These are phyloP conservation scores for Fomitopsis palustris DNA, from an alignment of 1,284 basidiomycete species.

Conservation along the genomic window DNA sequence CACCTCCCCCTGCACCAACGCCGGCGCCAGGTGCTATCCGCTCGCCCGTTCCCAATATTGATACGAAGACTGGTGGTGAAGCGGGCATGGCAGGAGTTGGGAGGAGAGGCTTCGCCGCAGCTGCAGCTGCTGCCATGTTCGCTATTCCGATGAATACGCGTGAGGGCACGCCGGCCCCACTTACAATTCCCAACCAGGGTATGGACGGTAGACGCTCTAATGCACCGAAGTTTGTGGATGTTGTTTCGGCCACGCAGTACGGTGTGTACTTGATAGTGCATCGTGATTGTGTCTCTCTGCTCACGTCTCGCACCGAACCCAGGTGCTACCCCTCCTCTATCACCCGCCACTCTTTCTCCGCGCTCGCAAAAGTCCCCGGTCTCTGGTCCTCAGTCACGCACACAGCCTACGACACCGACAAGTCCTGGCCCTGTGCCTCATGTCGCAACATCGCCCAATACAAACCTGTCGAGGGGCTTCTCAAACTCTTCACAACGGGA, in stretches of 20 bases:
- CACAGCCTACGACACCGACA: conserved; percentile 19
- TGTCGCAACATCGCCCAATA: conserved; percentile 25
- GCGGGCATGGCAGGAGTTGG: conserved; percentile 92
- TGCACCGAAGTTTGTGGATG: conserved; percentile 51
- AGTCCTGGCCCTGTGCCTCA: conserved; percentile 19
- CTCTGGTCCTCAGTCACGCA: conserved; percentile 11
- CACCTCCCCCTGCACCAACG: neutral
- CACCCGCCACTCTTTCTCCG: conserved; percentile 31
- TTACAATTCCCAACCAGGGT: conserved; percentile 20
- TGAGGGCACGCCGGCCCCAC: conserved; percentile 4
- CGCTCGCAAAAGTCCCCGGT: conserved; percentile 28
- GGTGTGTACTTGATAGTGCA: conserved; percentile 15
- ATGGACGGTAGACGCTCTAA: conserved; percentile 39
- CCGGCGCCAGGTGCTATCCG: neutral
- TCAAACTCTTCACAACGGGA: conserved; percentile 16
- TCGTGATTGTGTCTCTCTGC: neutral
- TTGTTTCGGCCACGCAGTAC: conserved; percentile 29
- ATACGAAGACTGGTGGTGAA: conserved; percentile 74
- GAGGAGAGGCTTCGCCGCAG: conserved; percentile 79
- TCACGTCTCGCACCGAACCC: neutral
- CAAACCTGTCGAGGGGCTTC: conserved; percentile 15
- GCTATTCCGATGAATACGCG: conserved; percentile 18
- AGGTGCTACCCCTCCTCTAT: conserved; percentile 30
- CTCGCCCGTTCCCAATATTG: conserved; percentile 33
- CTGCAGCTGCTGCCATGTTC: conserved; percentile 68